Conservation (phyloP, 192 early-diverging fungal species). For the Rhizophlyctis rosea region DNA sequence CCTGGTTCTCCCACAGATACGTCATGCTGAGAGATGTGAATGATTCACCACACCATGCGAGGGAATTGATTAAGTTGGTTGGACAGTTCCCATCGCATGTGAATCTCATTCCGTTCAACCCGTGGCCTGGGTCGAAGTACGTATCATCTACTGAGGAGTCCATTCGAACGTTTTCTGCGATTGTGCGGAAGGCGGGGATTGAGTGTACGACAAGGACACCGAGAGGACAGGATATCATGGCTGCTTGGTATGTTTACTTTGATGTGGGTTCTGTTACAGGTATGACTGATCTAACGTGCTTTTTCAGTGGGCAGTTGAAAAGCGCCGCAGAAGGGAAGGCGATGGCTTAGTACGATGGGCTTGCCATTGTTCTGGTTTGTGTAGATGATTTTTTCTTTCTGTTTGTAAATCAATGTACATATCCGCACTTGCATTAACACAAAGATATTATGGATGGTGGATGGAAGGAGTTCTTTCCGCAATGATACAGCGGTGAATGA, state of each 20-base stretch:
- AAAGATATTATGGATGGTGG: too few relatives aligned
- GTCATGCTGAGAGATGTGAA: constrained; percentile 88
- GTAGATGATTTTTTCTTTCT: too few relatives aligned
- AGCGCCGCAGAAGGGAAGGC: constrained; percentile 14
- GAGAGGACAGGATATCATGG: constrained; percentile 67
- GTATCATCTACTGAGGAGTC: constrained; percentile 48
- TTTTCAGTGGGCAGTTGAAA: constrained; percentile 19
- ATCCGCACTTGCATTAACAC: too few relatives aligned
- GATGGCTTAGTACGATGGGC: too few relatives aligned
- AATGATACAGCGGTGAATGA: too few relatives aligned
- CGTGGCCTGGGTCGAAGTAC: constrained; percentile 79
- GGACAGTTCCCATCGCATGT: constrained; percentile 69
- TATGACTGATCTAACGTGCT: not conserved
- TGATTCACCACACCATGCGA: constrained; percentile 67
- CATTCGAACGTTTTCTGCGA: constrained; percentile 1
- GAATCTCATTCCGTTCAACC: constrained; percentile 73
- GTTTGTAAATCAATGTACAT: too few relatives aligned
- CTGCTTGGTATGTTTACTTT: constrained; percentile 53
- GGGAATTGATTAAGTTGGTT: constrained; percentile 61
- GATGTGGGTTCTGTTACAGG: not conserved
- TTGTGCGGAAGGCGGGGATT: constrained; percentile 9
- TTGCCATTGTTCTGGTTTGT: too few relatives aligned
- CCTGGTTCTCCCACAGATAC: constrained; percentile 44
- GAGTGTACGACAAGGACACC: constrained; percentile 24
- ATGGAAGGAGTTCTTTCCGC: too few relatives aligned